A percentile compares a stretch with the other conserved stretches of the same genome.
phyloP scores from a whole-genome alignment of 176 grass and related monocot genomes.

The Triticum dicoccoides region DNA sequence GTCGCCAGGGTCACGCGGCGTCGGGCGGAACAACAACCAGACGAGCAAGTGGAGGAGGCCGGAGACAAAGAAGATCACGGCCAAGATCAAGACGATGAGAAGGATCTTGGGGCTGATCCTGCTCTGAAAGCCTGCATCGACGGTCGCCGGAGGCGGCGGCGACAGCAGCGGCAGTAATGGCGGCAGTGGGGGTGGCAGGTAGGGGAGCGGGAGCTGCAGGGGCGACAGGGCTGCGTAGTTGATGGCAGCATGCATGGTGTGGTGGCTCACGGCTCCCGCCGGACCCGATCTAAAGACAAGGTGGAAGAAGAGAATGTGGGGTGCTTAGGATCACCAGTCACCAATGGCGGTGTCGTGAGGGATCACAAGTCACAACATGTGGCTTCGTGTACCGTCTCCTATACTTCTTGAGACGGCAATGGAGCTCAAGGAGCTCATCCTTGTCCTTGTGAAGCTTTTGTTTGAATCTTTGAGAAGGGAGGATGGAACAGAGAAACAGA shows the following conservation, averaged over 20 bases:
- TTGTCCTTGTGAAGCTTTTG: not conserved
- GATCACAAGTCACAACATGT: not conserved
- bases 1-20: slow-evolving; percentile 18
- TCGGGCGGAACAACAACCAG: slow-evolving; percentile 50
- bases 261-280: slow-evolving; percentile 31
- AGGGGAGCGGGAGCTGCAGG: slow-evolving; percentile 34
- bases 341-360: slow-evolving; percentile 22
- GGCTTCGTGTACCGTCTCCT: not conserved
- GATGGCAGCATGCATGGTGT: slow-evolving; percentile 30
- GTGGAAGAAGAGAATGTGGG: not conserved
- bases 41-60: slow-evolving; percentile 77
- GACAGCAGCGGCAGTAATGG: not conserved
- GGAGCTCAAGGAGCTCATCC: slow-evolving; percentile 22
- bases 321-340: not conserved
- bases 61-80: slow-evolving; percentile 78
- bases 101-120: slow-evolving; percentile 76
- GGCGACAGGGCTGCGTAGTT: slow-evolving; percentile 32
- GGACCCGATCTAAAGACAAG: slow-evolving; percentile 11
- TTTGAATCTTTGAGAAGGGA: slow-evolving; percentile 26
- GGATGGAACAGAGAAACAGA: slow-evolving; percentile 17
- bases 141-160: slow-evolving; percentile 1
- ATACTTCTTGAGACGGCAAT: slow-evolving; percentile 5
- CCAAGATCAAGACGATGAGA: slow-evolving; percentile 71
- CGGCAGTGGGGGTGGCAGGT: slow-evolving; percentile 43
- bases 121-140: slow-evolving; percentile 41